Evolutionary conservation across 2,329 filamentous ascomycete species (phyloP), one percentile per base, ranked within the genome.

Genomic region (Ophiostoma sp.): DNA sequence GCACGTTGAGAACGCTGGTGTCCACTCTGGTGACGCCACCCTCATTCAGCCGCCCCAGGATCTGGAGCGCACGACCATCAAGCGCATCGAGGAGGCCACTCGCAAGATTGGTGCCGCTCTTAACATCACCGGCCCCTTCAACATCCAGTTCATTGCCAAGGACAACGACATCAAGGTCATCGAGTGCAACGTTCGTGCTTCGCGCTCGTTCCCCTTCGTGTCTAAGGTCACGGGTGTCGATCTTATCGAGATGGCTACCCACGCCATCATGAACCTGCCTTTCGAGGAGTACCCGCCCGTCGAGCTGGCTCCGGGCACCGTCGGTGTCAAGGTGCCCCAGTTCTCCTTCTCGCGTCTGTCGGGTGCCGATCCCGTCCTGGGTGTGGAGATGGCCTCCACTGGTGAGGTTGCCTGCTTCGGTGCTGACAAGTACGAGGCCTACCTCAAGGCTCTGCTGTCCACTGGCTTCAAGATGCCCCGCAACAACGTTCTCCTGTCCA

Each of bases 111-210:
- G 92, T 77, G 91, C 92, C 75, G 95, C 96, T 19, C 88, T 98
- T 74, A 98, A 98, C 81, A 92, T 99, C 73, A 98, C 96, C 55
- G 96, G 96, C 69, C 96, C 96, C 28, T 98, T 92, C 88, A 99
- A 99, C 84, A 99, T 99, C 76, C 96, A 99, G 82, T 98, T 99
- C 85, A 99, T 99, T 79, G 96, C 96, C 79, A 98, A 98, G 86
- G 95, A 98, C 82, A 98, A 98, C 81, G 95, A 98, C 77, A 98
- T 99, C 87, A 98, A 98, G 87, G 96, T 99, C 77, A 99, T 99
- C 76, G 96, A 99, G 85, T 98, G 96, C 84, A 99, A 99, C 79
- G 96, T 98, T 75, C 92, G 96, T 76, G 96, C 96, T 19, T 98
- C 96, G 63, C 90, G 96, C 77, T 98, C 95, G 0, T 98, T 98